Evolutionary conservation across 2,329 filamentous ascomycete genomes (phyloP).

Genomic region (Xylaria sp.): DNA sequence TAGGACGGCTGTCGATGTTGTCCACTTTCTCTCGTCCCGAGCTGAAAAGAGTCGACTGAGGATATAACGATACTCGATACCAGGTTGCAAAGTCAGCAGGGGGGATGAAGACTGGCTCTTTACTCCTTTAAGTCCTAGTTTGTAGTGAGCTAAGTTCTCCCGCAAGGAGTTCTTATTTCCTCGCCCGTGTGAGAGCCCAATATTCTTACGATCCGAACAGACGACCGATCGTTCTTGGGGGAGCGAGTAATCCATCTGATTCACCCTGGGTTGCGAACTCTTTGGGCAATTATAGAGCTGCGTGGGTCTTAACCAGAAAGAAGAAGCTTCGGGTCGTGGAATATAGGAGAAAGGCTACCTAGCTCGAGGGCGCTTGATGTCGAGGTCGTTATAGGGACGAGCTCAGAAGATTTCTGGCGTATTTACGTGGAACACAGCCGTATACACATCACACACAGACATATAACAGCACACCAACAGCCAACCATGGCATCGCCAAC

Average conservation of each 20-base stretch:
- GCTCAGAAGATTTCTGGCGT: too few species aligned
- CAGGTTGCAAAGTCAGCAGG: not conserved
- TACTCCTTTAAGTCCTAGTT: not conserved
- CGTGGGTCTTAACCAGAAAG: too few species aligned
- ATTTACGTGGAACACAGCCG: not conserved
- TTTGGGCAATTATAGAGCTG: not conserved
- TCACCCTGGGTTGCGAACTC: not conserved
- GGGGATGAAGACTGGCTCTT: too few species aligned
- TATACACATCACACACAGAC: not conserved
- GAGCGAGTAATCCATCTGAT: not conserved
- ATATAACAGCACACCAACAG: not conserved
- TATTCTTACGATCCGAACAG: not conserved
- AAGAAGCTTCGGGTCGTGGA: too few species aligned
- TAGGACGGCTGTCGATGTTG: not conserved
- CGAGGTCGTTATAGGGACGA: too few species aligned
- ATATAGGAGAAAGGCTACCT: not conserved
- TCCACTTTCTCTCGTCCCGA: not conserved
- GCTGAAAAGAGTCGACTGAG: not conserved
- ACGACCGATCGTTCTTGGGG: not conserved
- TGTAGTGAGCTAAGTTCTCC: not conserved
- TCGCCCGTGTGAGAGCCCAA: not conserved
- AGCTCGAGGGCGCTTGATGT: too few species aligned
- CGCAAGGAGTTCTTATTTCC: not conserved
- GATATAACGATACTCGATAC: not conserved
- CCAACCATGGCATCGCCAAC: not conserved